Base-by-base conservation (phyloP, 2,329 filamentous ascomycete genomes). In the Canariomyces notabilis region DNA sequence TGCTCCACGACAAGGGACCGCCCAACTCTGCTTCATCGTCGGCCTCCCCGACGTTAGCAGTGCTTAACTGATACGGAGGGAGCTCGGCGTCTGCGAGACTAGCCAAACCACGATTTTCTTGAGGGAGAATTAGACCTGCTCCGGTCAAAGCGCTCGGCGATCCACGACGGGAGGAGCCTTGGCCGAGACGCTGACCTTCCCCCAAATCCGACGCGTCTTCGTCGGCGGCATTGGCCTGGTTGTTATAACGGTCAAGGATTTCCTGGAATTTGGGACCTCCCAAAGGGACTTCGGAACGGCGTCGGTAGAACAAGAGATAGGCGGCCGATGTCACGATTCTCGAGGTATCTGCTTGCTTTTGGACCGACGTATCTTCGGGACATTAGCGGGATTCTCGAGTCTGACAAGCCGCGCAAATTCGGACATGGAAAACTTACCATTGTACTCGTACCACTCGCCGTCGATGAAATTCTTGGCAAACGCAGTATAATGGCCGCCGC, bases 401-500 rank as follows among this genome's bases (percentile, higher is more conserved):
- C 12, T 12, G 5, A 20, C 20, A 19, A 2, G 6, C 14, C 4
- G 15, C 7, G 5, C 12, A n/a, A 21, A 42, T 18, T n/a, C n/a
- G n/a, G 29, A 21, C 16, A 14, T 16, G 20, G 21, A 21, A 34
- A 41, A 68, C 83, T 67, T 74, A 93, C 90, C 91, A 65, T 98
- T 97, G 66, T 94, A 97, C 57, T 94, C 87, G 65, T 96, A 96
- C 93, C 93, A 98, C 64, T 86, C 75, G 47, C 79, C 79, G 60
- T 95, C 89, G 50, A 87, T 75, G 66, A 95, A 96, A 64, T 95
- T 97, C 71, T 89, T 90, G 32, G 89, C 90, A 65, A 83, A 90
- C 21, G 93, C 93, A 16, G 90, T 97, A 69, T 98, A 98, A 66
- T 98, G 93, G 1, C 93, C 93, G 34, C 93, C 93, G 49, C 89